These are phyloP conservation scores for Lophiostoma macrostomum DNA, from an alignment of 495 filamentous ascomycete species.

Conservation along the genomic window DNA sequence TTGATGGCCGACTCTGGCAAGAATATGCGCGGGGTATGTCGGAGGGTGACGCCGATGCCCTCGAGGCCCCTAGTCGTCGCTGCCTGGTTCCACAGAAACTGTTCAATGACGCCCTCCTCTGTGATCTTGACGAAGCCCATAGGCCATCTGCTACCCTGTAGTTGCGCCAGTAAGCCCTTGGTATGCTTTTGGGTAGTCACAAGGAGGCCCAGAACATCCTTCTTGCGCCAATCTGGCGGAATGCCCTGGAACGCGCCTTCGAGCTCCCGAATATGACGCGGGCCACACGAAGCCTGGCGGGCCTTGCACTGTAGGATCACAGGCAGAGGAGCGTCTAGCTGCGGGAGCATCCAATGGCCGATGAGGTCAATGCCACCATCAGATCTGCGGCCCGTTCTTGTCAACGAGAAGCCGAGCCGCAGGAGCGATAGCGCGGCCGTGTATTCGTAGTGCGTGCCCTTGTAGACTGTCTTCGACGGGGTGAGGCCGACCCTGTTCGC, in stretches of 20 bases:
- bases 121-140: constrained; percentile 57
- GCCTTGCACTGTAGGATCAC: constrained; percentile 84
- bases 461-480: constrained; percentile 51
- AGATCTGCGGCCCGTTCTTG: constrained; percentile 67
- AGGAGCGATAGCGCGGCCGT: constrained; percentile 62
- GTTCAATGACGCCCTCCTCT: constrained; percentile 50
- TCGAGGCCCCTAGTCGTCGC: constrained; percentile 63
- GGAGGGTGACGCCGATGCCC: constrained; percentile 58
- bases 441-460: constrained; percentile 75
- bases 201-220: constrained; percentile 61
- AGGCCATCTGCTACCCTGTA: constrained; percentile 64
- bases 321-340: constrained; percentile 48
- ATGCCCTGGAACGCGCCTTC: constrained; percentile 75
- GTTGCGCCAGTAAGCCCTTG: constrained; percentile 60
- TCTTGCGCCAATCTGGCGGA: constrained; percentile 63
- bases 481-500: constrained; percentile 56
- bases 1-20: background rate
- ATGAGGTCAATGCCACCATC: constrained; percentile 84
- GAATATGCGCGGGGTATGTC: constrained; percentile 42
- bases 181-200: constrained; percentile 53
- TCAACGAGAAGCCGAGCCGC: constrained; percentile 61
- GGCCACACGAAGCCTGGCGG: constrained; percentile 43
- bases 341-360: constrained; percentile 71
- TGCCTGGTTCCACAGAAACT: constrained; percentile 67
- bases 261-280: constrained; percentile 73